Evolutionary conservation across 2,329 filamentous ascomycete genomes (phyloP).

Genomic region (Penicillium psychrosexuale): DNA sequence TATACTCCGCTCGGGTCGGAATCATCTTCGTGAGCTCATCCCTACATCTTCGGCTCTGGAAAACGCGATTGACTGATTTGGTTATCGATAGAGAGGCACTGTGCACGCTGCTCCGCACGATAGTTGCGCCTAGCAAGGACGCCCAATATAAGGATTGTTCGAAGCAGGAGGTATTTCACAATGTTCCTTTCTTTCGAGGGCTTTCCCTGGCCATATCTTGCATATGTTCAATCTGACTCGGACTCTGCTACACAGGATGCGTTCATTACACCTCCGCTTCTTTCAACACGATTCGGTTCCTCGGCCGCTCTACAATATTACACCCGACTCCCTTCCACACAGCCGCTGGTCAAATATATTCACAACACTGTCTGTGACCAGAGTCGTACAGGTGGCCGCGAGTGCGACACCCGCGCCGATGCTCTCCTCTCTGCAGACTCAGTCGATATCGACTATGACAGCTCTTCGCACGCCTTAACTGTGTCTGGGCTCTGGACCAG

Average conservation of each 20-base stretch:
- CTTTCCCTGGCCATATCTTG: background rate
- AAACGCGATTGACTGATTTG: slow-evolving; percentile 7
- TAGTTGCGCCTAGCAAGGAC: slow-evolving; percentile 48
- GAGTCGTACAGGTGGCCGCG: slow-evolving; percentile 33
- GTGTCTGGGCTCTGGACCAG: slow-evolving; percentile 62
- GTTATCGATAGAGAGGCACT: slow-evolving; percentile 45
- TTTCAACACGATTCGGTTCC: slow-evolving; percentile 60
- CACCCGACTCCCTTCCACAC: slow-evolving; percentile 58
- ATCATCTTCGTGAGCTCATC: slow-evolving; percentile 32
- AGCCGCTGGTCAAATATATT: slow-evolving; percentile 54
- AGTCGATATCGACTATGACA: slow-evolving; percentile 75
- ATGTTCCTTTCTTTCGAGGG: background rate
- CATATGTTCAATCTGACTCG: background rate
- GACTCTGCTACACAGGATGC: slow-evolving; percentile 44
- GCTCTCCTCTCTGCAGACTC: slow-evolving; percentile 56
- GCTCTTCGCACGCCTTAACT: slow-evolving; percentile 62
- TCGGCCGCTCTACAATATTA: slow-evolving; percentile 69
- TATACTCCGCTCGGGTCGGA: slow-evolving; percentile 58
- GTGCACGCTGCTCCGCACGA: slow-evolving; percentile 57
- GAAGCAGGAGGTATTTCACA: slow-evolving; percentile 44
- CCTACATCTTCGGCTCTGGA: background rate
- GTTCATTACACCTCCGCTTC: slow-evolving; percentile 59
- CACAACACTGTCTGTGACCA: slow-evolving; percentile 52
- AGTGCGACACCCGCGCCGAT: slow-evolving; percentile 52
- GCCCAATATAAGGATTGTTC: slow-evolving; percentile 50